These are phyloP conservation scores for Fistulifera pelliculosa DNA, from an alignment of 108 stramenopile species.

Conservation along the genomic window DNA sequence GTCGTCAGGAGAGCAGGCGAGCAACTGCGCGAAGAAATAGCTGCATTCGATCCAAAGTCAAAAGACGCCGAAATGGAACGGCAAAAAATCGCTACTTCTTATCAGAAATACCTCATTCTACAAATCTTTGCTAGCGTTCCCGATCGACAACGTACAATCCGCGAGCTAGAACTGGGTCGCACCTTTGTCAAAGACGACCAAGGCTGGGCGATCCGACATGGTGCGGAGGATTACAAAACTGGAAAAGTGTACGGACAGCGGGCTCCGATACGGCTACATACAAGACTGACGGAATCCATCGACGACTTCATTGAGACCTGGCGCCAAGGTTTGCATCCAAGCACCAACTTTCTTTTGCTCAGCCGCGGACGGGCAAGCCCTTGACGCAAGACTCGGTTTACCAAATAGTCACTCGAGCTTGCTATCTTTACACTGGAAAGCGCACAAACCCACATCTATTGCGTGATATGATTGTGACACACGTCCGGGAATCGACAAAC, in stretches of 20 bases:
- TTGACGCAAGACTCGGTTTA: slow-evolving; percentile 63
- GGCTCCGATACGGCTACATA: slow-evolving; percentile 48
- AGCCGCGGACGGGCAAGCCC: slow-evolving; percentile 63
- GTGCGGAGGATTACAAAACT: slow-evolving; percentile 77
- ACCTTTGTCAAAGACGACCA: slow-evolving; percentile 41
- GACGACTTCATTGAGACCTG: slow-evolving; percentile 65
- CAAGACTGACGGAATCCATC: slow-evolving; percentile 49
- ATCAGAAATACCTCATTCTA: slow-evolving; percentile 66
- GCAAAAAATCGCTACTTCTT: slow-evolving; percentile 43
- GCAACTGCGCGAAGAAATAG: background rate
- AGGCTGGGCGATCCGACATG: slow-evolving; percentile 62
- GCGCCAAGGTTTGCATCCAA: slow-evolving; percentile 51
- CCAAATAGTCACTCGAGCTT: slow-evolving; percentile 58
- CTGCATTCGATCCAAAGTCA: background rate
- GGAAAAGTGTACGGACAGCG: slow-evolving; percentile 78
- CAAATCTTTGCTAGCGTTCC: slow-evolving; percentile 73
- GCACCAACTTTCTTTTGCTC: slow-evolving; percentile 49
- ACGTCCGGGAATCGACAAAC: slow-evolving; percentile 60
- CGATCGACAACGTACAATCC: slow-evolving; percentile 77
- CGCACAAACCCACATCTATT: slow-evolving; percentile 77
- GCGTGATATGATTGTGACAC: slow-evolving; percentile 79
- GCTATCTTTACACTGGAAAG: slow-evolving; percentile 70
- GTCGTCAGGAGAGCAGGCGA: slow-evolving; percentile 1
- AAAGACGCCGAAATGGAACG: slow-evolving; percentile 13
- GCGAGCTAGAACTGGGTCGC: slow-evolving; percentile 67